A percentile compares a stretch with the other conserved stretches of the same genome.
These are phyloP conservation scores for Volvariella surrecta DNA, from an alignment of 1,284 basidiomycete species.

Conservation along the genomic window DNA sequence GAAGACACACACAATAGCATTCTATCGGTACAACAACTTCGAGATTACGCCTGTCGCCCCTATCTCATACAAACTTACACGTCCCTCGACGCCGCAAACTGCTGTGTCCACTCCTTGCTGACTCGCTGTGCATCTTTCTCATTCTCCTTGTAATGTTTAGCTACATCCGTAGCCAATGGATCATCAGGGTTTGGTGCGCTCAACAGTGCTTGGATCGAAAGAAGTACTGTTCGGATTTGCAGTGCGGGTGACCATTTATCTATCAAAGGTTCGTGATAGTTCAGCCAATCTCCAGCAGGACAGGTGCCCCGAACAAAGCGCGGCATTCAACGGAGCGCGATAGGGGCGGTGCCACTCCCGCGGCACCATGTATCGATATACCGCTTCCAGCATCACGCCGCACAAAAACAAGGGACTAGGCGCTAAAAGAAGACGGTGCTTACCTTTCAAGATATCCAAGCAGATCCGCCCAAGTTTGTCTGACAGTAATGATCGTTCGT, in stretches of 20 bases:
- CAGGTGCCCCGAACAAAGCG: too few species aligned
- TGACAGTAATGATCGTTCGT: slow-evolving; percentile 23
- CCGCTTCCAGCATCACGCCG: slow-evolving; percentile 12
- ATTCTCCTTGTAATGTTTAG: slow-evolving; percentile 98
- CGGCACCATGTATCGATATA: not conserved
- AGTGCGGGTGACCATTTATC: slow-evolving; percentile 99
- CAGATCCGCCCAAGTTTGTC: slow-evolving; percentile 98
- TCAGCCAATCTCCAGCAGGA: too few species aligned
- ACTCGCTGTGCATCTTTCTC: slow-evolving; percentile 87
- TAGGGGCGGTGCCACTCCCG: too few species aligned
- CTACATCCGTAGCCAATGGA: slow-evolving; percentile 96
- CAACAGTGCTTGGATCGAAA: slow-evolving; percentile 93
- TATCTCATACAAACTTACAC: too few species aligned
- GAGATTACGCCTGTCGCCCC: too few species aligned
- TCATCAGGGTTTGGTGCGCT: slow-evolving; percentile 98
- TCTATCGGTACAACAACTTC: too few species aligned
- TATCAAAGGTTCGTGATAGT: slow-evolving; percentile 21
- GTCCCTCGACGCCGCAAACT: slow-evolving; percentile 45
- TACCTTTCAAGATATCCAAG: slow-evolving; percentile 94
- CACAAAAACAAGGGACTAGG: too few species aligned
- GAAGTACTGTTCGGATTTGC: slow-evolving; percentile 94
- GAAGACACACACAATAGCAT: too few species aligned
- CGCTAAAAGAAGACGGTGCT: not conserved
- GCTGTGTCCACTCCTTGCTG: slow-evolving; percentile 88
- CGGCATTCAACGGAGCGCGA: too few species aligned